phyloP scores from a whole-genome alignment of 2,329 filamentous ascomycete species.

The Cladosporium sp. region DNA sequence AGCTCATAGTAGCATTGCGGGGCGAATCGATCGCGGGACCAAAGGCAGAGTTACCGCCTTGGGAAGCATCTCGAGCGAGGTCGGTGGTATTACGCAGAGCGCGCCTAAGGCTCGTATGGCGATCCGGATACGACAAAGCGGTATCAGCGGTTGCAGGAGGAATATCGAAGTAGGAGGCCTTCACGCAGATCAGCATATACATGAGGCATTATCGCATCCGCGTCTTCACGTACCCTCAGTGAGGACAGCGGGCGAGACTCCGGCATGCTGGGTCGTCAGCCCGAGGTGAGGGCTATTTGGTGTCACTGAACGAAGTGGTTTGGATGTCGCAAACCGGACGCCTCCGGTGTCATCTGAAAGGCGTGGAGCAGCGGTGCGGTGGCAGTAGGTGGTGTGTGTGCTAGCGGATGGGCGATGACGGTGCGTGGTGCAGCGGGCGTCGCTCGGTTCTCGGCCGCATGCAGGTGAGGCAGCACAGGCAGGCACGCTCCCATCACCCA shows the following conservation, averaged over 20 bases:
- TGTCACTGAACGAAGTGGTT: too few species aligned
- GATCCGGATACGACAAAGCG: conserved; percentile 22
- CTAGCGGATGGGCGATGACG: too few species aligned
- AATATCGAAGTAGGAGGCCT: conserved; percentile 28
- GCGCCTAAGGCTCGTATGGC: conserved; percentile 29
- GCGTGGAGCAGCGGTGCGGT: too few species aligned
- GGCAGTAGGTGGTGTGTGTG: too few species aligned
- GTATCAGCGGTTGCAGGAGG: conserved; percentile 35
- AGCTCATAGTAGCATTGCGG: conserved; percentile 3
- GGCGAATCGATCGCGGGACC: neutral
- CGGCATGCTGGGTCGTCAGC: conserved; percentile 14
- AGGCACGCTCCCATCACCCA: too few species aligned
- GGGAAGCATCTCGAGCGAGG: conserved; percentile 17
- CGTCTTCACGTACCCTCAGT: conserved; percentile 15
- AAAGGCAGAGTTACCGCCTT: neutral
- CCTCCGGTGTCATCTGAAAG: too few species aligned
- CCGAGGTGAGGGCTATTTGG: neutral
- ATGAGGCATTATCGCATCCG: too few species aligned
- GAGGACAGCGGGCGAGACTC: conserved; percentile 19
- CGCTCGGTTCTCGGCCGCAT: too few species aligned
- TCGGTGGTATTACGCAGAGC: conserved; percentile 30
- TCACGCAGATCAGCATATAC: neutral
- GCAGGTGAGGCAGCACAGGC: too few species aligned
- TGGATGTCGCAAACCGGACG: too few species aligned
- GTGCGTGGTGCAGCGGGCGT: too few species aligned